Evolutionary conservation across 2,329 filamentous ascomycete genomes (phyloP).

Genomic region (Diplodia mutila): DNA sequence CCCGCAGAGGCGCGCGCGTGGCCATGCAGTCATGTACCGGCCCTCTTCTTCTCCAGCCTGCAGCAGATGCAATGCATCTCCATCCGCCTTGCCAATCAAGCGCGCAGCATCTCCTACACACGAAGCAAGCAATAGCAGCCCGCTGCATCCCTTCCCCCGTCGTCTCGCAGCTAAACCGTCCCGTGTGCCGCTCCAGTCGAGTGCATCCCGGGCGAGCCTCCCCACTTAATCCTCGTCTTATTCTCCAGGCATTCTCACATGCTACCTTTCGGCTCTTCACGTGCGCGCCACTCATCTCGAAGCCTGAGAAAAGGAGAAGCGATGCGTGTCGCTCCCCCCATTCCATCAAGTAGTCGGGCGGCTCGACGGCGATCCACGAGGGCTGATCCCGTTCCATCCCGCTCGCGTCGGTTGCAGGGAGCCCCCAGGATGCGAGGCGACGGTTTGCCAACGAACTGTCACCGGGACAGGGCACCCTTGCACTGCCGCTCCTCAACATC

Average conservation of each 20-base stretch:
- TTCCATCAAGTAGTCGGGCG: background rate
- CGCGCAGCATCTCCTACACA: background rate
- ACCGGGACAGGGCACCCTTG: background rate
- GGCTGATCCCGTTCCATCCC: slow-evolving; percentile 19
- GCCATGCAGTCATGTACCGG: background rate
- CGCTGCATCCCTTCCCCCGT: background rate
- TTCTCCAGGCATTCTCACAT: background rate
- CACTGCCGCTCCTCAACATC: slow-evolving; percentile 8
- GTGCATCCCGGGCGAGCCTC: background rate
- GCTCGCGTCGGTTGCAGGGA: background rate
- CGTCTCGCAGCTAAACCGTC: background rate
- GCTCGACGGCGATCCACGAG: slow-evolving; percentile 3
- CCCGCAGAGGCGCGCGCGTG: slow-evolving; percentile 7
- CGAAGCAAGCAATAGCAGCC: background rate
- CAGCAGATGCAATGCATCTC: background rate
- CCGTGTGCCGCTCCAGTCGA: background rate
- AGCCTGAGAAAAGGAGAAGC: background rate
- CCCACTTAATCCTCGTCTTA: slow-evolving; percentile 9
- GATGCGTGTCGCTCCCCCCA: background rate
- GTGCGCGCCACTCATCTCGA: background rate
- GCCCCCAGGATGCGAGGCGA: background rate
- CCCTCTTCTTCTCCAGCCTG: background rate
- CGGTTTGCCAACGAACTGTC: background rate
- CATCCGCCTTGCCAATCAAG: background rate
- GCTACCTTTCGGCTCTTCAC: slow-evolving; percentile 13